Percentiles rank a stretch among this genome's conserved stretches.
phyloP scores from a whole-genome alignment of 208 protist genomes.

The Acanthamoeba healyi region DNA sequence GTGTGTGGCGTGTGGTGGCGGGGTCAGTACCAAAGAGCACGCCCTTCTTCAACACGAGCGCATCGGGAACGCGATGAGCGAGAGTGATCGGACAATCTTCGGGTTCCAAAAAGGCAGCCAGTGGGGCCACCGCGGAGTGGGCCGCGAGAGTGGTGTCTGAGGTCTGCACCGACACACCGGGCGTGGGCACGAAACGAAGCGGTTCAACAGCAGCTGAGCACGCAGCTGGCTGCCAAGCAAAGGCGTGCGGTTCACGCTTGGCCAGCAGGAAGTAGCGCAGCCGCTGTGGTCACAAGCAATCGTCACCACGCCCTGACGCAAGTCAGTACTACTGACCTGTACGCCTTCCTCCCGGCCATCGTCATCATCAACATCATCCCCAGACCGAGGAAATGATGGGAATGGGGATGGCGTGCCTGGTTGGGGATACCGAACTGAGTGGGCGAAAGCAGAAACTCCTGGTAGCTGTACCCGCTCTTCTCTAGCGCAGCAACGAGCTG shows the following conservation, averaged over 20 bases:
- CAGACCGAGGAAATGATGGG: background rate
- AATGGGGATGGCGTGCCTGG: background rate
- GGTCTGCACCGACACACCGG: background rate
- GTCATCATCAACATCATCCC: too few relatives aligned
- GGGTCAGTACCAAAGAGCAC: background rate
- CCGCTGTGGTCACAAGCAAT: too few relatives aligned
- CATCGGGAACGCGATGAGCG: conserved; percentile 15
- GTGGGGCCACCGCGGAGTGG: background rate
- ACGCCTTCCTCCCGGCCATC: too few relatives aligned
- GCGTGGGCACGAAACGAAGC: background rate
- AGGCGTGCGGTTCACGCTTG: background rate
- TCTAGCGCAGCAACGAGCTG: conserved; percentile 9
- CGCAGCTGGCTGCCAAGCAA: background rate
- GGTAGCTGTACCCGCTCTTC: background rate
- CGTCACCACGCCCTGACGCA: too few relatives aligned
- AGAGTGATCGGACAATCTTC: background rate
- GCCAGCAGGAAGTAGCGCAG: conserved; percentile 60
- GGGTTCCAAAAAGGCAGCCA: background rate
- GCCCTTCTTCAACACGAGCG: conserved; percentile 18
- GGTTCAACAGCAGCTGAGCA: background rate
- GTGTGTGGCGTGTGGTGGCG: too few relatives aligned
- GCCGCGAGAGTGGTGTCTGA: background rate
- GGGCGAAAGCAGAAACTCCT: conserved; percentile 44
- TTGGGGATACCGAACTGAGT: conserved; percentile 65
- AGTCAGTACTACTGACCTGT: too few relatives aligned